Conservation (phyloP, 371 early-diverging fungal species). For the Mortierella sp. region DNA sequence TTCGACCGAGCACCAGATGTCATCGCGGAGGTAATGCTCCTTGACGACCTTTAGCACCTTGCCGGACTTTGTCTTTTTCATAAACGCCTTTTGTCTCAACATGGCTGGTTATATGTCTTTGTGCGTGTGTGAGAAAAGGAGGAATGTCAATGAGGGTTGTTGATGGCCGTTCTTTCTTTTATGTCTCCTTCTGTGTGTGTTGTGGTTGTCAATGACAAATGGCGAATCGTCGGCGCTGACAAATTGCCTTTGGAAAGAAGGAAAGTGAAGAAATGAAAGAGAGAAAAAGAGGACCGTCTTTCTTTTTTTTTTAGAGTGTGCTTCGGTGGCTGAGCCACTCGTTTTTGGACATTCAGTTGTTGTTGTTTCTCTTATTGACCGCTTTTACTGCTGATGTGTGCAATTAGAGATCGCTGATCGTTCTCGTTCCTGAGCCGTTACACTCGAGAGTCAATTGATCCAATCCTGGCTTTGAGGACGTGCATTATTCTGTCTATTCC, state of each 20-base stretch:
- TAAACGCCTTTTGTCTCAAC: conserved; percentile 53
- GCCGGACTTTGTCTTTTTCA: conserved; percentile 67
- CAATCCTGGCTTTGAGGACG: neutral
- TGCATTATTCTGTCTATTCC: neutral
- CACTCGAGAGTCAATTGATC: neutral
- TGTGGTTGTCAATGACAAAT: conserved; percentile 6
- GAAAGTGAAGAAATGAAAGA: neutral
- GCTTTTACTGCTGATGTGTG: neutral
- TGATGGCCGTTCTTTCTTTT: neutral
- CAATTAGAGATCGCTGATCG: neutral
- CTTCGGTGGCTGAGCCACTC: conserved; percentile 10
- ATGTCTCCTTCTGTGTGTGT: neutral
- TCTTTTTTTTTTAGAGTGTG: conserved; percentile 3
- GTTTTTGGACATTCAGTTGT: neutral
- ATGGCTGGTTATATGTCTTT: conserved; percentile 16
- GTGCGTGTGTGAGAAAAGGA: neutral
- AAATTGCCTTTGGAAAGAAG: conserved; percentile 8
- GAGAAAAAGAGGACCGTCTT: neutral
- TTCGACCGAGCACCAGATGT: conserved; percentile 86
- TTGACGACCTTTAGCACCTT: conserved; percentile 94
- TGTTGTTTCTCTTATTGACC: conserved; percentile 11
- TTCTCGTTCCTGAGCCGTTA: neutral
- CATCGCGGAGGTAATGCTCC: conserved; percentile 97
- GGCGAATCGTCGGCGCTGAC: neutral
- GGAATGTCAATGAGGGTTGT: neutral